Base-by-base conservation (phyloP, 2,329 filamentous ascomycete species). In the Fusarium sp. region DNA sequence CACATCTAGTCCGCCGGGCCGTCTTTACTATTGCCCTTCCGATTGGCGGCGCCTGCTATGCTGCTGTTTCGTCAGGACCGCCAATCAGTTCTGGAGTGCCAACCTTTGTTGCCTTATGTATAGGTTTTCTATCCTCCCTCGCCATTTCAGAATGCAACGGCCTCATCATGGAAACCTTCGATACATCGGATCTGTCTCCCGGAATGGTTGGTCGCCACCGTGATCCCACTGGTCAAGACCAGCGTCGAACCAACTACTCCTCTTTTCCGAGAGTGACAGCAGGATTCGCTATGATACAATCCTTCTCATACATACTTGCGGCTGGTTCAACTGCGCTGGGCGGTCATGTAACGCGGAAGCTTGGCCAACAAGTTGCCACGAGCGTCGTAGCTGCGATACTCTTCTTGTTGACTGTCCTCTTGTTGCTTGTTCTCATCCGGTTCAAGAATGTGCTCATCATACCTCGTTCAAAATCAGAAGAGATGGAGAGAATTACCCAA, bases 141-240 rank as follows among this genome's bases (percentile, higher is more conserved):
- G 93, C 92, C 3, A 90, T 94, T 51, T 89, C 93, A 6, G 93
- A 95, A 81, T 94, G 93, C 81, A 90, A 92, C 72, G 92, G 93
- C 2, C 83, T 95, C 38, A 88, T 95, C 79, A 95, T 95, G 93
- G 93, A 95, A 79, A 91, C 91, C 0, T 95, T 92, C 80, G 93
- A 95, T 79, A 93, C 91, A n/a, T 94, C 91, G 45, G 93, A 95
- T 80, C 85, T 95, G 8, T 92, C 93, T 74, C 90, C 92, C 5
- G 91, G 92, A 17, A 91, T 92, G 85, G 92, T 88, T 12, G 88
- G 89, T 36, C 85, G 85, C 22, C 85, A 85, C n/a, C 84, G 82
- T 35, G 84, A 83, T n/a, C 76, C 78, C 7, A 83, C 83, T 10
- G 79, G 80, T 18, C 82, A 81, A 58, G 77, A 78, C 15, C 80